phyloP scores from a whole-genome alignment of 2,329 filamentous ascomycete species.

The Acephala macrosclerotiorum region DNA sequence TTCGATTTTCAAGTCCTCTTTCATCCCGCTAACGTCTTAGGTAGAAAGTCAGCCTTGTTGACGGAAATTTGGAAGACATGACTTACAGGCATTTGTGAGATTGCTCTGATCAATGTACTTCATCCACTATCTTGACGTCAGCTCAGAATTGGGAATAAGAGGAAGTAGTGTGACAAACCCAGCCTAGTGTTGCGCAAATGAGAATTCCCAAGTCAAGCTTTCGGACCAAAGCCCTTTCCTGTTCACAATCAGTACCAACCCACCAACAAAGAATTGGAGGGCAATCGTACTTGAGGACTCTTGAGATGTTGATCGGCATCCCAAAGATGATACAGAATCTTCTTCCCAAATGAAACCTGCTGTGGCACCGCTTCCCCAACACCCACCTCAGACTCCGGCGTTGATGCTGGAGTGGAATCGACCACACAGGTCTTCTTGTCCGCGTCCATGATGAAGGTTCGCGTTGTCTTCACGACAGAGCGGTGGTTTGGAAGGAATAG shows the following conservation, averaged over 20 bases:
- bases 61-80: background rate
- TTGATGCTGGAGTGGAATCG: background rate
- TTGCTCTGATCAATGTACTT: slow-evolving; percentile 16
- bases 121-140: slow-evolving; percentile 1
- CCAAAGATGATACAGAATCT: slow-evolving; percentile 14
- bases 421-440: background rate
- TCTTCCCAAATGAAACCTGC: slow-evolving; percentile 7
- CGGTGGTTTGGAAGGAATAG: background rate
- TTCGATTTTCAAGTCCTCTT: slow-evolving; percentile 10
- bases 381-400: background rate
- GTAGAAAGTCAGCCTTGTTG: background rate
- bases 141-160: background rate
- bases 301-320: slow-evolving; percentile 11
- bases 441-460: background rate
- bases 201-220: slow-evolving; percentile 11
- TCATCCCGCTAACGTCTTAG: slow-evolving; percentile 11
- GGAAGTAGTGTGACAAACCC: background rate
- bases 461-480: background rate
- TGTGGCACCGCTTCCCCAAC: slow-evolving; percentile 2
- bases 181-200: slow-evolving; percentile 2
- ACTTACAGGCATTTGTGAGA: slow-evolving; percentile 10
- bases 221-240: slow-evolving; percentile 8
- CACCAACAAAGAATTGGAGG: no score
- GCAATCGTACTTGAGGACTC: background rate
- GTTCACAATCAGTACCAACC: background rate